Evolutionary conservation across 2,329 filamentous ascomycete species (phyloP).

Genomic region (Calonectria hongkongensis): DNA sequence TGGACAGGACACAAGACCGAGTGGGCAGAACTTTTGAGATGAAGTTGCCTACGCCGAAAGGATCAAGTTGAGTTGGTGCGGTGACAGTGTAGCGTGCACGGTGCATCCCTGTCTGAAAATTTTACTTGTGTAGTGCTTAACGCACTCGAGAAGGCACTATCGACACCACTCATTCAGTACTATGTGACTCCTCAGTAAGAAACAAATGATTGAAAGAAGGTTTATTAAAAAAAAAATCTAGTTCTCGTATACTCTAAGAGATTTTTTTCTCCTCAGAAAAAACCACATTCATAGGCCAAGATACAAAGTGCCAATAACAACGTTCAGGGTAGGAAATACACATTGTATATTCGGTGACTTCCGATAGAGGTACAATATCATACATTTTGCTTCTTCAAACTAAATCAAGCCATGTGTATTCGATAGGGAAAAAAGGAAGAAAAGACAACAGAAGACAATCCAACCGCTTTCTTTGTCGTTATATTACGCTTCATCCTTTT

Average conservation of each 20-base stretch:
- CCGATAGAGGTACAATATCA: background rate
- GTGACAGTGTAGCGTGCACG: slow-evolving; percentile 28
- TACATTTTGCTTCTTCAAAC: background rate
- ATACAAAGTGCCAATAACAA: too few species aligned
- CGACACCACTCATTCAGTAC: too few species aligned
- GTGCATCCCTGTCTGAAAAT: background rate
- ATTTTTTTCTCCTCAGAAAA: too few species aligned
- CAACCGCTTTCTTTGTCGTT: background rate
- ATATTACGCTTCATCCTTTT: slow-evolving; percentile 59
- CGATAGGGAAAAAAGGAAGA: background rate
- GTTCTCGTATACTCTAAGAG: background rate
- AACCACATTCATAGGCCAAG: too few species aligned
- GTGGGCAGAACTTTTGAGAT: slow-evolving; percentile 19
- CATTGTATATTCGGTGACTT: background rate
- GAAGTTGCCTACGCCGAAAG: slow-evolving; percentile 8
- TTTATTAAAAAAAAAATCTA: too few species aligned
- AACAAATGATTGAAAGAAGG: too few species aligned
- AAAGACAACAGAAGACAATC: background rate
- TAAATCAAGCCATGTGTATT: background rate
- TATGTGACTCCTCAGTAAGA: too few species aligned
- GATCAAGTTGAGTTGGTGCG: slow-evolving; percentile 17
- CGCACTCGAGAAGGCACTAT: too few species aligned
- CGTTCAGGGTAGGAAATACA: background rate
- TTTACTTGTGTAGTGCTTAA: background rate
- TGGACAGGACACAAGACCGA: slow-evolving; percentile 22